Conservation (phyloP, 768 basidiomycete genomes). For the Amanita molliuscula region DNA sequence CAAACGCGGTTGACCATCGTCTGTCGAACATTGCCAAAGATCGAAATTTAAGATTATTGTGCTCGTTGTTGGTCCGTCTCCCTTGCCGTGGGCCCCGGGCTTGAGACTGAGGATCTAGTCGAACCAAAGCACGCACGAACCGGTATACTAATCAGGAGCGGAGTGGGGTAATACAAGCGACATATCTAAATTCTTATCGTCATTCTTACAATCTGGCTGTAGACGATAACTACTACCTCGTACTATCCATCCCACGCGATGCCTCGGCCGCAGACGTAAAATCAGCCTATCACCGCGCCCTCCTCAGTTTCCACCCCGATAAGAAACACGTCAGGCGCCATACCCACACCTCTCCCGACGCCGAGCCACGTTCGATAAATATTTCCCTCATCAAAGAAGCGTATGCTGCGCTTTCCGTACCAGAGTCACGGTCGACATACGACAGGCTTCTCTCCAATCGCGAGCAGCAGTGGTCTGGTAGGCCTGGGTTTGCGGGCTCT, state of each 20-base stretch:
- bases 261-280: conserved; percentile 52
- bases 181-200: background rate
- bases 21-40: no score
- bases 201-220: conserved; percentile 1
- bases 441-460: conserved; percentile 24
- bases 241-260: conserved; percentile 42
- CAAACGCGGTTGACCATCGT: no score
- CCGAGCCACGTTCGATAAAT: conserved; percentile 20
- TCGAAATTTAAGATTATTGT: no score
- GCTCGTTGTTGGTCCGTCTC: no score
- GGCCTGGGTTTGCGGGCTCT: conserved; percentile 20
- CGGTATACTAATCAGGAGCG: no score
- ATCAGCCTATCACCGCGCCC: conserved; percentile 53
- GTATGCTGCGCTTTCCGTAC: conserved; percentile 48
- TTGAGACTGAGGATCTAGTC: conserved; percentile 6
- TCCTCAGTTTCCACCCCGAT: conserved; percentile 55
- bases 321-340: conserved; percentile 13
- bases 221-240: conserved; percentile 41
- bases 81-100: conserved; percentile 13
- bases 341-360: background rate
- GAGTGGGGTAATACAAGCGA: background rate
- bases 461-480: background rate
- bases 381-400: conserved; percentile 60
- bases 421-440: conserved; percentile 37
- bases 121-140: conserved; percentile 14